Evolutionary conservation across 192 early-diverging fungal genomes (phyloP).

Genomic region (Coemansia sp.): DNA sequence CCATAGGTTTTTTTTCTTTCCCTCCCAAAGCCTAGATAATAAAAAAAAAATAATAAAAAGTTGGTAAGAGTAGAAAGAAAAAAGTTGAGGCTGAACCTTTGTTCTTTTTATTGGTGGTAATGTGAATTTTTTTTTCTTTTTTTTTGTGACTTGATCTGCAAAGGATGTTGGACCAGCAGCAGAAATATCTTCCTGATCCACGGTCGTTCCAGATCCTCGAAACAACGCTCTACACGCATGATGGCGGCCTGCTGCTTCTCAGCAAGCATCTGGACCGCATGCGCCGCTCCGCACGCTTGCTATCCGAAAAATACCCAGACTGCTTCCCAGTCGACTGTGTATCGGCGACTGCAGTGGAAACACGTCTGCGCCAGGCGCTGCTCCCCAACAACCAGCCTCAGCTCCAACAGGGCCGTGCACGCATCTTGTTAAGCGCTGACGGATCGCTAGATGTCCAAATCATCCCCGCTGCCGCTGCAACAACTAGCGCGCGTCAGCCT

Average conservation of each 20-base stretch:
- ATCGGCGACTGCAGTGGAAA: not conserved
- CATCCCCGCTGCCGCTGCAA: not conserved
- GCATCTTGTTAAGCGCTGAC: conserved; percentile 20
- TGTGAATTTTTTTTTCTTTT: too few species aligned
- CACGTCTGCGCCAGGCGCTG: not conserved
- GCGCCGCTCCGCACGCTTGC: conserved; percentile 17
- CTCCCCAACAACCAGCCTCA: not conserved
- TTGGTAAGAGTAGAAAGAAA: not conserved
- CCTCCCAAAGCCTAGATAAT: not conserved
- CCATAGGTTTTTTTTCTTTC: not conserved
- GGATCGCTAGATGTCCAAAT: conserved; percentile 32
- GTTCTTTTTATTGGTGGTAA: too few species aligned
- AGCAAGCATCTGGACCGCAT: conserved; percentile 31
- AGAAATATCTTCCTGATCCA: conserved; percentile 17
- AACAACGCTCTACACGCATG: conserved; percentile 25
- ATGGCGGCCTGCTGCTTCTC: conserved; percentile 22
- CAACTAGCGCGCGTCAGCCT: not conserved
- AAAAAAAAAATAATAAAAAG: not conserved
- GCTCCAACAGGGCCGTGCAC: conserved; percentile 15
- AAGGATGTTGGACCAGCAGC: not conserved
- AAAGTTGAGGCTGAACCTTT: too few species aligned
- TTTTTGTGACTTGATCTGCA: not conserved
- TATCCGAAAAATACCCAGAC: conserved; percentile 8
- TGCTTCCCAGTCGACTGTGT: not conserved
- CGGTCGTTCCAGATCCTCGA: conserved; percentile 37